Conservation (phyloP, 2,329 filamentous ascomycete genomes). For the Juglanconis oblonga region DNA sequence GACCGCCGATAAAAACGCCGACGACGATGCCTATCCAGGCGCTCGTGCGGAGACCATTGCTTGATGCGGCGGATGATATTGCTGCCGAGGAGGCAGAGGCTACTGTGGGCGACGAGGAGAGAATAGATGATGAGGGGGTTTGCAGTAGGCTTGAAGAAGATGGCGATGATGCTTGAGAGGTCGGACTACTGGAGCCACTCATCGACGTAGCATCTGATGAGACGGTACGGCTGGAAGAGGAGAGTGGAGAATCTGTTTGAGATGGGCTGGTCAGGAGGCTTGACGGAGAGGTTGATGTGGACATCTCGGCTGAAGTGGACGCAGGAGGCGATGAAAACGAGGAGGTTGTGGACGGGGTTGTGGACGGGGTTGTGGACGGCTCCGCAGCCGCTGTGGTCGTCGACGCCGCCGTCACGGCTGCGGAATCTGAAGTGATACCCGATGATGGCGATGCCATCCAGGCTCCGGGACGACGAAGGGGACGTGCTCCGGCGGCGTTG, state of each 20-base stretch:
- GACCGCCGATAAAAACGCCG: conserved; percentile 27
- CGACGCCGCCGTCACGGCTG: not conserved
- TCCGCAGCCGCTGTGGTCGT: not conserved
- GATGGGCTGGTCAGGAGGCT: not conserved
- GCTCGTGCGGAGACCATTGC: conserved; percentile 16
- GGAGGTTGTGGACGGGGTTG: not conserved
- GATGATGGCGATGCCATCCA: too few relatives aligned
- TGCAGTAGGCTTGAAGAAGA: not conserved
- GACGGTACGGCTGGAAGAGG: not conserved
- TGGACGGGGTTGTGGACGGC: too few relatives aligned
- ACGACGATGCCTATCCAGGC: conserved; percentile 28
- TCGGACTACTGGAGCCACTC: not conserved
- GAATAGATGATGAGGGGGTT: not conserved
- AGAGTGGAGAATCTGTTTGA: not conserved
- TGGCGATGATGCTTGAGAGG: not conserved
- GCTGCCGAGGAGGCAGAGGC: not conserved
- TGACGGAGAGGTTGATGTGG: not conserved
- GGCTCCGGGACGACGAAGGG: too few relatives aligned
- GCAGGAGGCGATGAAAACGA: not conserved
- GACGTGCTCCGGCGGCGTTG: too few relatives aligned
- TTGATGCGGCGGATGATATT: not conserved
- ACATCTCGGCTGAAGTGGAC: not conserved
- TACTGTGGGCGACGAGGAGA: not conserved
- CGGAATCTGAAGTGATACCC: too few relatives aligned
- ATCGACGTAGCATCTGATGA: not conserved